Evolutionary conservation across 164 flowering plant species (phyloP).

Genomic region (Kalanchoe fedtschenkoi): DNA sequence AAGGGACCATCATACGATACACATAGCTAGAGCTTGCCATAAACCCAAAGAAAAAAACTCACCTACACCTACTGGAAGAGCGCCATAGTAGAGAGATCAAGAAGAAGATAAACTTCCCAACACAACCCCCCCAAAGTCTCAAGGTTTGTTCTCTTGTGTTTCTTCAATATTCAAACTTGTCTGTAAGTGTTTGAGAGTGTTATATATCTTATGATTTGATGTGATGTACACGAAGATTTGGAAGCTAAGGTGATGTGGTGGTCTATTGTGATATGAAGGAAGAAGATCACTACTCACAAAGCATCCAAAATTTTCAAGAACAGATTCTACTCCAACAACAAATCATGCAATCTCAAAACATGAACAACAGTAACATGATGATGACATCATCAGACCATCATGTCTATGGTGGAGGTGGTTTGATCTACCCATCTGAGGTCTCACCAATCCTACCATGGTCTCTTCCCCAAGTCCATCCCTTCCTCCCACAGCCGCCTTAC

Average conservation of each 20-base stretch:
- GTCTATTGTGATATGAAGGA: constrained; percentile 3
- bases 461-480: constrained; percentile 36
- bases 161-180: background rate
- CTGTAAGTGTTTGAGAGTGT: background rate
- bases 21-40: background rate
- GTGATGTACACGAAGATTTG: background rate
- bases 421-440: constrained; percentile 30
- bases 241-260: background rate
- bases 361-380: constrained; percentile 28
- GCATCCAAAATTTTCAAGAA: background rate
- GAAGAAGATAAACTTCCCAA: background rate
- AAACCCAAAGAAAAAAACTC: background rate
- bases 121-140: background rate
- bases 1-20: background rate
- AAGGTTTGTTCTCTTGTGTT: background rate
- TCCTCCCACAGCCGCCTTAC: constrained; percentile 30
- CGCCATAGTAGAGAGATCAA: background rate
- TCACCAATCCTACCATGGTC: constrained; percentile 52
- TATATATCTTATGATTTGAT: background rate
- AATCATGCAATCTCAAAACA: constrained; percentile 13
- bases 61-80: background rate
- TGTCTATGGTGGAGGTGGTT: constrained; percentile 16
- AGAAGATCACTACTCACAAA: background rate
- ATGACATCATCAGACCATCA: constrained; percentile 21
- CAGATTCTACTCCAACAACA: constrained; percentile 28